Conservation (phyloP, 1,284 basidiomycete species). For the Austroboletus novae-zelandiae region DNA sequence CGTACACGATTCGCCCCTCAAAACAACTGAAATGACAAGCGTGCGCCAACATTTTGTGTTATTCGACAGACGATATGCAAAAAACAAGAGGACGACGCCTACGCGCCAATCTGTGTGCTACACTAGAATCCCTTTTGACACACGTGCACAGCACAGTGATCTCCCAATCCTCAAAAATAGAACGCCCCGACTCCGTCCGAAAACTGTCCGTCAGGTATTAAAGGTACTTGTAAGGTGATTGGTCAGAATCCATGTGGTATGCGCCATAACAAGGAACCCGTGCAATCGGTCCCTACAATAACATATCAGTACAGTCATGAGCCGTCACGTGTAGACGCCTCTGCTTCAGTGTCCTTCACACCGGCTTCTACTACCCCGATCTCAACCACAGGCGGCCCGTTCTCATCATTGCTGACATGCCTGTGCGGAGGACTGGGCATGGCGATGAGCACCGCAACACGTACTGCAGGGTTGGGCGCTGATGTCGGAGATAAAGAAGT, state of each 20-base stretch:
- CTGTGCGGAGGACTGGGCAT: slow-evolving; percentile 43
- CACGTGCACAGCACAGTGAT: neutral
- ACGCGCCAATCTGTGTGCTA: neutral
- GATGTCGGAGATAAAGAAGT: slow-evolving; percentile 12
- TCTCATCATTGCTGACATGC: slow-evolving; percentile 31
- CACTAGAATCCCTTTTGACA: neutral
- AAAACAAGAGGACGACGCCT: neutral
- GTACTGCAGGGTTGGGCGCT: slow-evolving; percentile 18
- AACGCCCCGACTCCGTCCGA: neutral
- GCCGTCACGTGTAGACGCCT: neutral
- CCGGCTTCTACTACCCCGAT: slow-evolving; percentile 44
- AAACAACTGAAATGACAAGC: neutral
- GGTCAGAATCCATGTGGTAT: slow-evolving; percentile 9
- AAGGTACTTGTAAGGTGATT: slow-evolving; percentile 5
- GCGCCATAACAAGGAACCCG: neutral
- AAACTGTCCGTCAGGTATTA: neutral
- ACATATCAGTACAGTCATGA: slow-evolving; percentile 13
- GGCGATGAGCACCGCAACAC: slow-evolving; percentile 51
- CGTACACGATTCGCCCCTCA: neutral
- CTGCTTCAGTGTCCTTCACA: slow-evolving; percentile 6
- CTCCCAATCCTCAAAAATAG: neutral
- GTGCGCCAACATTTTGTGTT: neutral
- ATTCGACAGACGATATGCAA: neutral
- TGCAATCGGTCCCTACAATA: slow-evolving; percentile 4
- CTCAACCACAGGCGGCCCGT: slow-evolving; percentile 46